phyloP scores from a whole-genome alignment of 805 yeast species.

The Saccharomycopsis javanensis region DNA sequence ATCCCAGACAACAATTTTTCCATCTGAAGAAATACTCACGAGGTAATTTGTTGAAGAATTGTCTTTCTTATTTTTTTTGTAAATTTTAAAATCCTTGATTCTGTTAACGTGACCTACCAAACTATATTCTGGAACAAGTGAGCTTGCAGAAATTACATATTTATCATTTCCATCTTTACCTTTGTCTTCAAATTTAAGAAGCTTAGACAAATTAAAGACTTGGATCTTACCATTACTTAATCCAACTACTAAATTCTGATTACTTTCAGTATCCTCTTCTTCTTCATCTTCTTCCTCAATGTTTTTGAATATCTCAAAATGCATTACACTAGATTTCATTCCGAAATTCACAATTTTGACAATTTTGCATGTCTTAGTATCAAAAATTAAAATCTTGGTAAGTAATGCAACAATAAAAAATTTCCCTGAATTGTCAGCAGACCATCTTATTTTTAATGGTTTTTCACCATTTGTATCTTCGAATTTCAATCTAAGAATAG shows the following conservation, averaged over 20 bases:
- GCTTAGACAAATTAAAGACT: conserved; percentile 35
- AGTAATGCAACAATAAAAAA: conserved; percentile 68
- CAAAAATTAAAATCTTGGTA: conserved; percentile 54
- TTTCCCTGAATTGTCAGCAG: conserved; percentile 41
- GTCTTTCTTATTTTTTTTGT: conserved; percentile 23
- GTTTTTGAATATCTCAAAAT: conserved; percentile 38
- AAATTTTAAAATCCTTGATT: conserved; percentile 66
- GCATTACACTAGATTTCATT: conserved; percentile 53
- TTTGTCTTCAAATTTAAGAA: conserved; percentile 22
- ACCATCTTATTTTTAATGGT: conserved; percentile 62
- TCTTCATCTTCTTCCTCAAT: not conserved
- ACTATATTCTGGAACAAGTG: conserved; percentile 40
- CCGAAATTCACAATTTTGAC: conserved; percentile 35
- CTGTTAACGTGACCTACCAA: conserved; percentile 79
- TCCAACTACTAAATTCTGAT: conserved; percentile 56
- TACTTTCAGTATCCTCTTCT: conserved; percentile 28
- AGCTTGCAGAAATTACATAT: conserved; percentile 16
- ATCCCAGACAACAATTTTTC: conserved; percentile 89
- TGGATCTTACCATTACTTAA: conserved; percentile 61
- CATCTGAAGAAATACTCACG: conserved; percentile 85
- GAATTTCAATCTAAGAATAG: conserved; percentile 52
- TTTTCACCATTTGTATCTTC: conserved; percentile 48
- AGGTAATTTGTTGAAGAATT: conserved; percentile 30
- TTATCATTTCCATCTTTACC: conserved; percentile 25
- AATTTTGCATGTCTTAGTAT: conserved; percentile 52